Evolutionary conservation across 2,329 filamentous ascomycete genomes (phyloP).

Genomic region (Akanthomyces uredinophilus): DNA sequence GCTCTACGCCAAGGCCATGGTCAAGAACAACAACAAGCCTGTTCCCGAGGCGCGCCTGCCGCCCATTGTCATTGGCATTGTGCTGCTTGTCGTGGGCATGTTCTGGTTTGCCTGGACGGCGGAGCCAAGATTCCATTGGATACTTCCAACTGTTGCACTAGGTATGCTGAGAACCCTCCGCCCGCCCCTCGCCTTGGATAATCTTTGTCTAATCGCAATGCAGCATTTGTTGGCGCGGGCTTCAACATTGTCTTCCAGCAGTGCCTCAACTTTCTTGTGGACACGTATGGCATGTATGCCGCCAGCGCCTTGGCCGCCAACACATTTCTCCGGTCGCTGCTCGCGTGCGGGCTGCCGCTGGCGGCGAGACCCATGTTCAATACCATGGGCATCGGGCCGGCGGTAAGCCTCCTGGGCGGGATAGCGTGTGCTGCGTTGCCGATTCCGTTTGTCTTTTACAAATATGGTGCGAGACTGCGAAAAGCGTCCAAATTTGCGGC

Average conservation of each 20-base stretch:
- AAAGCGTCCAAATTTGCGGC: constrained; percentile 34
- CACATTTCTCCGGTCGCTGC: constrained; percentile 48
- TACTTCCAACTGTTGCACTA: constrained; percentile 1
- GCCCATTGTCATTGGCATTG: constrained; percentile 49
- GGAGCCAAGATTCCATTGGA: constrained; percentile 33
- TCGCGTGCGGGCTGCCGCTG: constrained; percentile 54
- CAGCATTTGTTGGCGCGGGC: constrained; percentile 30
- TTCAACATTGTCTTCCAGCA: constrained; percentile 45
- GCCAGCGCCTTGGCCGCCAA: constrained; percentile 61
- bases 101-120: constrained; percentile 61
- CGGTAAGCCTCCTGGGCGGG: constrained; percentile 43
- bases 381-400: constrained; percentile 56
- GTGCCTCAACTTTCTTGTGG: constrained; percentile 50
- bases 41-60: constrained; percentile 52
- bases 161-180: background rate
- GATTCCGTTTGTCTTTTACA: constrained; percentile 56
- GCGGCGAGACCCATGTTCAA: constrained; percentile 56
- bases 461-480: constrained; percentile 41
- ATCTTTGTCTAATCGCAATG: constrained; percentile 38
- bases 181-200: constrained; percentile 24
- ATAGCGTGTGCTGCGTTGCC: constrained; percentile 42
- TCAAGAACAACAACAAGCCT: constrained; percentile 31
- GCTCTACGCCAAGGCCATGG: constrained; percentile 33
- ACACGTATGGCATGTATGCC: constrained; percentile 51
- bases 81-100: constrained; percentile 51